Conservation (phyloP, 257 asterid species). For the Plantago ovata region DNA sequence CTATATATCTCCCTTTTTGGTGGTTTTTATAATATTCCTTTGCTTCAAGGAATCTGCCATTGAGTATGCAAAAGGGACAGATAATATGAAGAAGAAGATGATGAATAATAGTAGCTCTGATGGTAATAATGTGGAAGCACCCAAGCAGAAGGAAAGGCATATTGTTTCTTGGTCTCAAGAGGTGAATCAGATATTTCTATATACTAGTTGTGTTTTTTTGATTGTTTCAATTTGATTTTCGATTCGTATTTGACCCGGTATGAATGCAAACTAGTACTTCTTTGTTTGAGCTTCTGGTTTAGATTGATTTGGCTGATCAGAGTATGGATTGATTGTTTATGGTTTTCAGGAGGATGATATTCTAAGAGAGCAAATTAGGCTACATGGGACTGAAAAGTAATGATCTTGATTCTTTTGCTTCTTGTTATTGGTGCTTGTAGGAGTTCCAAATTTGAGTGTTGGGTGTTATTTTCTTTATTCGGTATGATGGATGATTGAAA, state of each 20-base stretch:
- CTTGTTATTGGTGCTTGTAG: slow-evolving; percentile 3
- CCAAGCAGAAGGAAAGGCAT: slow-evolving; percentile 84
- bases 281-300: slow-evolving; percentile 8
- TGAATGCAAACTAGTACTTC: background rate
- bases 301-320: slow-evolving; percentile 15
- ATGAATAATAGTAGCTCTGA: slow-evolving; percentile 29
- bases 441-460: slow-evolving; percentile 20
- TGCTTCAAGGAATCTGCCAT: slow-evolving; percentile 38
- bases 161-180: slow-evolving; percentile 99
- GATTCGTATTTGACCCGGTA: too few species aligned
- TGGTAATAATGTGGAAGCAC: slow-evolving; percentile 35
- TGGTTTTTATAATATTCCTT: slow-evolving; percentile 41
- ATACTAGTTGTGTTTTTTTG: background rate
- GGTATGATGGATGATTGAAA: slow-evolving; percentile 11
- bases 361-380: slow-evolving; percentile 82
- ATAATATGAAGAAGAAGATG: slow-evolving; percentile 60
- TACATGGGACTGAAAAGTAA: slow-evolving; percentile 91
- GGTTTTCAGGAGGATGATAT: slow-evolving; percentile 95
- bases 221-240: background rate
- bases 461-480: slow-evolving; percentile 18
- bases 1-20: slow-evolving; percentile 23
- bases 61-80: slow-evolving; percentile 78
- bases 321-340: slow-evolving; percentile 23
- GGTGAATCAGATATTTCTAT: slow-evolving; percentile 40
- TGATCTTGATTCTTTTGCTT: slow-evolving; percentile 26